phyloP scores from a whole-genome alignment of 1,284 basidiomycete species.

The Cerioporus squamosus region DNA sequence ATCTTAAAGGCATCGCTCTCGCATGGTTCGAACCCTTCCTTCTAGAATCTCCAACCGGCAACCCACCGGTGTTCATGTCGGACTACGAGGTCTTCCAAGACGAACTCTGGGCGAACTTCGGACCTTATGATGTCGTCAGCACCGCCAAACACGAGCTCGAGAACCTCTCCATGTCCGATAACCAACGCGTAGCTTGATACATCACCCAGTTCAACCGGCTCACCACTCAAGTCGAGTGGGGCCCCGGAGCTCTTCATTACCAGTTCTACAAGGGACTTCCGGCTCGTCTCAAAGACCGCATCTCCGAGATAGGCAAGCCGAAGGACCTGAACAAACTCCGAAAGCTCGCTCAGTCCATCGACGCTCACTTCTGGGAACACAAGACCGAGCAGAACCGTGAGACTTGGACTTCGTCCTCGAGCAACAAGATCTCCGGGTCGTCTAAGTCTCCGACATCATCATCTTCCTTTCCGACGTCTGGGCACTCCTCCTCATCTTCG shows the following conservation, averaged over 20 bases:
- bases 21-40: conserved; percentile 2
- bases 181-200: conserved; percentile 2
- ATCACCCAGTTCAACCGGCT: conserved; percentile 6
- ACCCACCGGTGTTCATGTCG: conserved; percentile 1
- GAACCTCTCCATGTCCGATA: conserved; percentile 10
- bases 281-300: conserved; percentile 4
- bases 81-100: conserved; percentile 8
- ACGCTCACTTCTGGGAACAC: conserved; percentile 9
- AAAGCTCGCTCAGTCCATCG: conserved; percentile 2
- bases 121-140: conserved; percentile 3
- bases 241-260: not conserved
- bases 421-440: not conserved
- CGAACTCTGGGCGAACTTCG: conserved; percentile 11
- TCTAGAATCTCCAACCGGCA: not conserved
- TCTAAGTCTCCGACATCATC: not conserved
- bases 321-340: not conserved
- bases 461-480: too few relatives aligned
- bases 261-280: conserved; percentile 10
- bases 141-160: conserved; percentile 2
- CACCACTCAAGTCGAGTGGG: conserved; percentile 4
- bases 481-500: not conserved
- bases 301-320: conserved; percentile 9
- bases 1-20: conserved; percentile 2
- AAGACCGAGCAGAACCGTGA: not conserved
- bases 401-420: not conserved